Conservation (phyloP, 331 rosid species). For the Quercus lobata region DNA sequence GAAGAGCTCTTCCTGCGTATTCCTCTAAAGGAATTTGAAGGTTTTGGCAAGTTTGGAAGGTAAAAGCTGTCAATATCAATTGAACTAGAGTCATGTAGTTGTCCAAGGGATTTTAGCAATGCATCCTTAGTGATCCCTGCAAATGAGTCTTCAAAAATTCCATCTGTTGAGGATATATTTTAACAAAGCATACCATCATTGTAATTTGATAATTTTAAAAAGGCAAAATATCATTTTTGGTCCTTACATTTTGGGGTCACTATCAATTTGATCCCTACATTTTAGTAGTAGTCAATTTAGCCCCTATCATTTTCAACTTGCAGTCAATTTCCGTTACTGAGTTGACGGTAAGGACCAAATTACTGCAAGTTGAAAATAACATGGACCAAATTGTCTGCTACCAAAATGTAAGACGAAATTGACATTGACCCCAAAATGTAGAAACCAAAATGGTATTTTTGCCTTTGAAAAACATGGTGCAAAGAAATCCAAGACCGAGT, state of each 20-base stretch:
- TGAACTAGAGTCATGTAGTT: slow-evolving; percentile 40
- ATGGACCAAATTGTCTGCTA: too few relatives aligned
- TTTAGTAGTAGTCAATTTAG: too few relatives aligned
- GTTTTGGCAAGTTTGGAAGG: slow-evolving; percentile 75
- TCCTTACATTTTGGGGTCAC: too few relatives aligned
- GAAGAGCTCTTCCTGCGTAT: slow-evolving; percentile 83
- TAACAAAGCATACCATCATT: background rate
- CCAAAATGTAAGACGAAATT: too few relatives aligned
- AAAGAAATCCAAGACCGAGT: slow-evolving; percentile 16
- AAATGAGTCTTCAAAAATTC: slow-evolving; percentile 56
- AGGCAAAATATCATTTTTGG: too few relatives aligned
- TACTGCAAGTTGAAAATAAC: too few relatives aligned
- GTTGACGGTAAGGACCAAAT: too few relatives aligned
- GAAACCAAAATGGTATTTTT: too few relatives aligned
- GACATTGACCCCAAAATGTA: too few relatives aligned
- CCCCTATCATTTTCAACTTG: too few relatives aligned
- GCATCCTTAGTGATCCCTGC: slow-evolving; percentile 59
- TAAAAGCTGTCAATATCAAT: slow-evolving; percentile 50
- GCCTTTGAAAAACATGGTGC: background rate
- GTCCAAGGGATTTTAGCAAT: slow-evolving; percentile 59
- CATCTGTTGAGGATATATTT: slow-evolving; percentile 24
- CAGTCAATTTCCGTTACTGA: too few relatives aligned
- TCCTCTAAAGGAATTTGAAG: slow-evolving; percentile 82
- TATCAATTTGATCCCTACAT: too few relatives aligned
- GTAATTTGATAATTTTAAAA: background rate